phyloP scores from a whole-genome alignment of 2,329 filamentous ascomycete species.

The Coniochaeta ligniaria region DNA sequence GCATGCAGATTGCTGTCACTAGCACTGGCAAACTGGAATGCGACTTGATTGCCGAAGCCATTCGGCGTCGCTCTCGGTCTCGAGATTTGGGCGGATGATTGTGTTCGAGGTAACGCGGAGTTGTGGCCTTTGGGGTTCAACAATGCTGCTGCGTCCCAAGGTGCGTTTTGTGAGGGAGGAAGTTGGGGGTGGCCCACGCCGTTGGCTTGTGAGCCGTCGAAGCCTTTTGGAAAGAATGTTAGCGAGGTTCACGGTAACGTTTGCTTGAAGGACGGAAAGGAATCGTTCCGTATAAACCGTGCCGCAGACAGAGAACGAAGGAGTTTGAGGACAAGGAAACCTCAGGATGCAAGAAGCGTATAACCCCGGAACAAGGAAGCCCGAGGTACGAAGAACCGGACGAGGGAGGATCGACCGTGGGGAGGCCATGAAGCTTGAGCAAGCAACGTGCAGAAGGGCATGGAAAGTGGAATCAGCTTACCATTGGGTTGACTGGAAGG shows the following conservation, averaged over 20 bases:
- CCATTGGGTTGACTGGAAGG: not conserved
- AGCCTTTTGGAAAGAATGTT: not conserved
- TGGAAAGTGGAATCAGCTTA: not conserved
- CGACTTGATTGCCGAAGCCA: slow-evolving; percentile 11
- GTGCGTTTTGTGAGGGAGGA: not conserved
- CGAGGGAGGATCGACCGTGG: not conserved
- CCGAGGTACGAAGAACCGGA: too few relatives aligned
- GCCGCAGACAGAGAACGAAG: not conserved
- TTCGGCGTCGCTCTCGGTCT: slow-evolving; percentile 10
- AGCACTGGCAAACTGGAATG: slow-evolving; percentile 34
- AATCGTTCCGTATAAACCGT: not conserved
- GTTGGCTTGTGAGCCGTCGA: not conserved
- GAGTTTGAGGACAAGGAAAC: not conserved
- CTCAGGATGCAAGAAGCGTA: not conserved
- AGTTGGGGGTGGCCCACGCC: not conserved
- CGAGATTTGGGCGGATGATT: slow-evolving; percentile 18
- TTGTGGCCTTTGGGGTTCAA: slow-evolving; percentile 25
- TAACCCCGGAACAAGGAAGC: not conserved
- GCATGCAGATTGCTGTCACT: slow-evolving; percentile 5
- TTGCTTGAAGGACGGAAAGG: not conserved
- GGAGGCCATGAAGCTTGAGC: not conserved
- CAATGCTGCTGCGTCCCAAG: slow-evolving; percentile 25
- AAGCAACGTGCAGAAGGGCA: not conserved
- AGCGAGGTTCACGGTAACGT: slow-evolving; percentile 5
- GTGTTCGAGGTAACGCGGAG: slow-evolving; percentile 3